Conservation (phyloP, 306 rosid genomes). For the Pyrus bretschneideri region DNA sequence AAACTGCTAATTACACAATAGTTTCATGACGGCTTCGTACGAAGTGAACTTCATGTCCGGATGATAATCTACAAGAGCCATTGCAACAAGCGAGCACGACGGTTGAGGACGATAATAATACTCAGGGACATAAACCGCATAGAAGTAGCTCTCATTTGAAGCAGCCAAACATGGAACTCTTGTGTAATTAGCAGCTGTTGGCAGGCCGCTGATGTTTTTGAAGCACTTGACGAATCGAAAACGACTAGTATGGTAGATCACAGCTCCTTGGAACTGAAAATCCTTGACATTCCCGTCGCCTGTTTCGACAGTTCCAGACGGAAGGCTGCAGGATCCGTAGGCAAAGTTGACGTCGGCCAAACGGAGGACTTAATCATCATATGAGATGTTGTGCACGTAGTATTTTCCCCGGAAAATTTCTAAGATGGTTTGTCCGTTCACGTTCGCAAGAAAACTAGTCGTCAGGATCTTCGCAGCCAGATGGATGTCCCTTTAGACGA, state of each 20-base stretch:
- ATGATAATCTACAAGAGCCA: neutral
- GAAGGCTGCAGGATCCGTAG: constrained; percentile 8
- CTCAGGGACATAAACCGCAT: neutral
- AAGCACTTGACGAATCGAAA: constrained; percentile 13
- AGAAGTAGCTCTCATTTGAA: neutral
- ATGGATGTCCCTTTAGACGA: constrained; percentile 4
- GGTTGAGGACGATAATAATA: neutral
- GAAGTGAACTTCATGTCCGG: neutral
- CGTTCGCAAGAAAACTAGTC: neutral
- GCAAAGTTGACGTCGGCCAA: constrained; percentile 19
- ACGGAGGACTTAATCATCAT: neutral
- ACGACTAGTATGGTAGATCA: neutral
- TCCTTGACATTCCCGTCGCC: neutral
- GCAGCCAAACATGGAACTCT: neutral
- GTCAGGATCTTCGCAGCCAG: constrained; percentile 10
- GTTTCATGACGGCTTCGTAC: neutral
- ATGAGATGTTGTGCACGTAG: neutral
- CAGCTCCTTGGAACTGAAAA: neutral
- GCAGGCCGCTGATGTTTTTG: neutral
- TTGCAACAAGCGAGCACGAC: neutral
- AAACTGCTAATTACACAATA: neutral
- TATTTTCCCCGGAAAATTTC: constrained; percentile 4
- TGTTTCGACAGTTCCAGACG: neutral
- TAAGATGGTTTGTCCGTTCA: constrained; percentile 3
- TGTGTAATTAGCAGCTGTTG: neutral